phyloP scores from a whole-genome alignment of 306 rosid species.

The Begonia masoniana region DNA sequence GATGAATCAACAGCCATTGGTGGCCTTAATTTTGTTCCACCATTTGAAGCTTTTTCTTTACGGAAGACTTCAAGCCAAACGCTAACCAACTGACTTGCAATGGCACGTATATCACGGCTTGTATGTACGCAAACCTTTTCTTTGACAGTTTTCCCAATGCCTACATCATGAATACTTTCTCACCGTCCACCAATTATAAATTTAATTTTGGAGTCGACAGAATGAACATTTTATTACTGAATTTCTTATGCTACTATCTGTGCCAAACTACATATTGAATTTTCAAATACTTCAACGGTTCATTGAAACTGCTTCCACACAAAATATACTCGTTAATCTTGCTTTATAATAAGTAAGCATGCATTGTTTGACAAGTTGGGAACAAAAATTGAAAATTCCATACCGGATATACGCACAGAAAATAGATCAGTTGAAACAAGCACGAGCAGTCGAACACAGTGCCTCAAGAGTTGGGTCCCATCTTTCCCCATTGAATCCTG shows the following conservation, averaged over 20 bases:
- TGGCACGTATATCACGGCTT: slow-evolving; percentile 97
- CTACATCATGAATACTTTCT: slow-evolving; percentile 26
- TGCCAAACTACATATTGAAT: too few relatives aligned
- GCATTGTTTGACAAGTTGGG: too few relatives aligned
- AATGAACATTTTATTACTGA: too few relatives aligned
- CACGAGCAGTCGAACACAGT: slow-evolving; percentile 97
- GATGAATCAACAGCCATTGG: slow-evolving; percentile 46
- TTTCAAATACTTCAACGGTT: too few relatives aligned
- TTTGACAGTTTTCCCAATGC: slow-evolving; percentile 93
- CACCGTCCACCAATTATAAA: too few relatives aligned
- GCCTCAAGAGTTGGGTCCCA: slow-evolving; percentile 94
- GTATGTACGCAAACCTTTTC: slow-evolving; percentile 99
- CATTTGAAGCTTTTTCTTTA: slow-evolving; percentile 82
- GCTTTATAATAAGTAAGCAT: too few relatives aligned
- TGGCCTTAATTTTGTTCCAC: slow-evolving; percentile 61
- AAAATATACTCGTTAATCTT: too few relatives aligned
- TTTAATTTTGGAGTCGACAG: too few relatives aligned
- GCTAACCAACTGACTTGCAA: slow-evolving; percentile 94
- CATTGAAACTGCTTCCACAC: too few relatives aligned
- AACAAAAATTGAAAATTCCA: slow-evolving; percentile 7
- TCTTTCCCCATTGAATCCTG: slow-evolving; percentile 99
- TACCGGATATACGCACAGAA: slow-evolving; percentile 94
- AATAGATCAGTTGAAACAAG: slow-evolving; percentile 79
- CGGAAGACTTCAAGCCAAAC: slow-evolving; percentile 99
- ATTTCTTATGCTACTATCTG: too few relatives aligned